Conservation (phyloP, 257 asterid genomes). For the Plantago ovata region DNA sequence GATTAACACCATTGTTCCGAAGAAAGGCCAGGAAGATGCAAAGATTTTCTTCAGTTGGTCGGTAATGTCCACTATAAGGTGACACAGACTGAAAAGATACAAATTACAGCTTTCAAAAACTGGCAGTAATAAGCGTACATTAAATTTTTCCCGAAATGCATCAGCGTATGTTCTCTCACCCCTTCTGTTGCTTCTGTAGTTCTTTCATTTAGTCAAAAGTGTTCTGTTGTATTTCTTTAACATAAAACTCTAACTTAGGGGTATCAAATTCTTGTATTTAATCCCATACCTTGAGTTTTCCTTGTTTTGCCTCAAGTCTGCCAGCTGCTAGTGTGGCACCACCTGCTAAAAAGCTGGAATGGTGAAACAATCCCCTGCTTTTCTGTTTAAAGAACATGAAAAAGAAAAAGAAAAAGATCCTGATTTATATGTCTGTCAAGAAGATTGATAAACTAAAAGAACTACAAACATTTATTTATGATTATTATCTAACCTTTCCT, state of each 20-base stretch:
- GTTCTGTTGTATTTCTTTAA: not conserved
- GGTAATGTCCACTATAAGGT: slow-evolving; percentile 49
- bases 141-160: not conserved
- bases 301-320: slow-evolving; percentile 53
- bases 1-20: slow-evolving; percentile 32
- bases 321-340: slow-evolving; percentile 79
- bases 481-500: slow-evolving; percentile 49
- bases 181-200: not conserved
- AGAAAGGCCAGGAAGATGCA: slow-evolving; percentile 36
- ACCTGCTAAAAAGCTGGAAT: slow-evolving; percentile 82
- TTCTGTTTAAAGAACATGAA: slow-evolving; percentile 43
- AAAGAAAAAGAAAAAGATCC: not conserved
- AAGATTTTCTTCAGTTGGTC: slow-evolving; percentile 43
- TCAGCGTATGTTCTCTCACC: not conserved
- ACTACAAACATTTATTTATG: not conserved
- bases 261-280: not conserved
- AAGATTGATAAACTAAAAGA: slow-evolving; percentile 2
- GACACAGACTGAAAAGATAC: slow-evolving; percentile 37
- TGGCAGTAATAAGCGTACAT: not conserved
- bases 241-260: too few species aligned
- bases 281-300: slow-evolving; percentile 51
- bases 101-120: not conserved
- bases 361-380: slow-evolving; percentile 68
- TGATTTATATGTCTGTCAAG: slow-evolving; percentile 6
- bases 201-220: not conserved